Evolutionary conservation across 2,329 filamentous ascomycete species (phyloP).

Genomic region (Sclerotinia trifoliorum): DNA sequence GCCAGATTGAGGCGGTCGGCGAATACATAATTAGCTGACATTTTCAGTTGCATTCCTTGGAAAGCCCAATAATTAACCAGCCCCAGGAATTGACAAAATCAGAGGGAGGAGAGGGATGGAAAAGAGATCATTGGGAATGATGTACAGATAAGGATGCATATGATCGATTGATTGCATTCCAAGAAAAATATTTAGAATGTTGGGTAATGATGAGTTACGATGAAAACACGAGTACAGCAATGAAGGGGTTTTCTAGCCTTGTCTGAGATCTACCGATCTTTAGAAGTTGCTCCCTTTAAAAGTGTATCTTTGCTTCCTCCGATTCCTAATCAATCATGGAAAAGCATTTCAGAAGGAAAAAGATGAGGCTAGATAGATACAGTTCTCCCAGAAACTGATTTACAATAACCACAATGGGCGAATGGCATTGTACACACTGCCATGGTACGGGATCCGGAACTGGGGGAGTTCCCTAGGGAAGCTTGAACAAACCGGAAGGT

Average conservation of each 20-base stretch:
- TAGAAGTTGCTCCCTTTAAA: too few relatives aligned
- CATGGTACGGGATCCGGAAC: background rate
- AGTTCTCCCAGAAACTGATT: background rate
- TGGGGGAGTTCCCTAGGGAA: background rate
- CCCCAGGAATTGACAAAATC: conserved; percentile 5
- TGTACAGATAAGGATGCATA: background rate
- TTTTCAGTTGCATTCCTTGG: conserved; percentile 16
- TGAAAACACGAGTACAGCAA: background rate
- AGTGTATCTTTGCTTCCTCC: background rate
- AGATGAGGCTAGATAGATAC: background rate
- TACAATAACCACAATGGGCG: background rate
- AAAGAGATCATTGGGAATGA: conserved; percentile 1
- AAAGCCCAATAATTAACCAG: conserved; percentile 3
- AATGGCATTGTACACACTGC: background rate
- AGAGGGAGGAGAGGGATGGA: background rate
- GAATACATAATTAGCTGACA: conserved; percentile 9
- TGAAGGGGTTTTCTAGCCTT: background rate
- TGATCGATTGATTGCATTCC: conserved; percentile 1
- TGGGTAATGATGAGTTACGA: background rate
- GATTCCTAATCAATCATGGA: background rate
- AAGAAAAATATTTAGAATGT: background rate
- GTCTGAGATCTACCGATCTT: background rate
- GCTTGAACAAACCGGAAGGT: conserved; percentile 7
- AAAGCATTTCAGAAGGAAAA: background rate
- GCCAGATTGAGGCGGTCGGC: conserved; percentile 6